Percentiles rank a stretch among this genome's conserved stretches.
phyloP scores from a whole-genome alignment of 495 filamentous ascomycete genomes.

The Hypoxylon rickii region DNA sequence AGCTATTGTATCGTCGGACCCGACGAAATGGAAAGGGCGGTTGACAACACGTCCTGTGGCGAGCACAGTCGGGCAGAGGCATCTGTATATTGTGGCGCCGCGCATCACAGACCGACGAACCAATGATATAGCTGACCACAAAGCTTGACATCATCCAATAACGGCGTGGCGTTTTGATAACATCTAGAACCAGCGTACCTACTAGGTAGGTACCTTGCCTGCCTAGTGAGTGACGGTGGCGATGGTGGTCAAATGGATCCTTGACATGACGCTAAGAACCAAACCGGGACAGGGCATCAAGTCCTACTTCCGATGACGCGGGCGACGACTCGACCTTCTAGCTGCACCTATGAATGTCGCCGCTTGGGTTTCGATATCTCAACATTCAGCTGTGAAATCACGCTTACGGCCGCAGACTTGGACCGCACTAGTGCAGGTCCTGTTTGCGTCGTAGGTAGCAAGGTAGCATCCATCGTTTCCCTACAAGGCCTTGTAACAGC shows the following conservation, averaged over 20 bases:
- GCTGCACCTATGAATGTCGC: slow-evolving; percentile 14
- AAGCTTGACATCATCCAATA: slow-evolving; percentile 26
- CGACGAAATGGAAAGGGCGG: slow-evolving; percentile 26
- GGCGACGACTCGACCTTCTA: slow-evolving; percentile 4
- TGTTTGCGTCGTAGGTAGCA: slow-evolving; percentile 22
- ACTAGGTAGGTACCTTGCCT: no score
- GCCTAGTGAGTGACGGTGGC: no score
- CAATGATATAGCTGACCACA: slow-evolving; percentile 10
- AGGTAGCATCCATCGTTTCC: slow-evolving; percentile 14
- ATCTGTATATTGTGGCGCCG: slow-evolving; percentile 29
- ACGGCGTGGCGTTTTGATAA: slow-evolving; percentile 26
- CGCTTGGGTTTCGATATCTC: slow-evolving; percentile 12
- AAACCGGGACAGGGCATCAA: slow-evolving; percentile 3
- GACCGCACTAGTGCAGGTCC: slow-evolving; percentile 33
- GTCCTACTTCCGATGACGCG: slow-evolving; percentile 26
- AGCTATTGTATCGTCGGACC: slow-evolving; percentile 14
- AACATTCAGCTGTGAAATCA: slow-evolving; percentile 20
- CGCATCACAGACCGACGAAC: slow-evolving; percentile 14
- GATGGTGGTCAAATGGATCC: no score
- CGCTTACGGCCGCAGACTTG: slow-evolving; percentile 29
- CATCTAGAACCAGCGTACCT: no score
- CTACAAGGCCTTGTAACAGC: no score
- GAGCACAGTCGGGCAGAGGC: slow-evolving; percentile 17
- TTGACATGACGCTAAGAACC: no score
- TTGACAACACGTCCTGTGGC: slow-evolving; percentile 4